A percentile compares a stretch with the other conserved stretches of the same genome.
These are phyloP conservation scores for Tinospora cordifolia DNA, from an alignment of 164 flowering plant species.

Conservation along the genomic window DNA sequence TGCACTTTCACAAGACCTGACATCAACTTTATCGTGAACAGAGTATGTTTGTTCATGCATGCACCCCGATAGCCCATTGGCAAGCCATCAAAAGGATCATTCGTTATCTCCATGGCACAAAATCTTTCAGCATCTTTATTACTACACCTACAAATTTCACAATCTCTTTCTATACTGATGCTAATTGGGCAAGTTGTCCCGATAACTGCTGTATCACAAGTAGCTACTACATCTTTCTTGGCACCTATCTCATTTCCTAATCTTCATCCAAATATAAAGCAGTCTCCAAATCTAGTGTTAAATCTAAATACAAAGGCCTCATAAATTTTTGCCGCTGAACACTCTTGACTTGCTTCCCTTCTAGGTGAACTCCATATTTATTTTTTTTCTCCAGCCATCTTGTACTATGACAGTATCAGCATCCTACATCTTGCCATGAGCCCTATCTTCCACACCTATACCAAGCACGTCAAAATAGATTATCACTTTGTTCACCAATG, in stretches of 20 bases:
- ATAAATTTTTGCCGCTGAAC: too few relatives aligned
- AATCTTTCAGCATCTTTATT: background rate
- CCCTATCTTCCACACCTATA: background rate
- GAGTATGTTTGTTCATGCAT: background rate
- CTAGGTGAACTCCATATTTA: too few relatives aligned
- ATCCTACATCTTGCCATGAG: background rate
- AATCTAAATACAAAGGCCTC: too few relatives aligned
- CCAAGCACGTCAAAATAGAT: background rate
- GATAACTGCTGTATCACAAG: too few relatives aligned
- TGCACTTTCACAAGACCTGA: background rate
- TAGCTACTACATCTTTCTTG: too few relatives aligned
- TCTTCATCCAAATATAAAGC: too few relatives aligned
- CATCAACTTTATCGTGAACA: background rate
- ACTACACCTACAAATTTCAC: background rate
- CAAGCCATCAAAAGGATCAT: background rate
- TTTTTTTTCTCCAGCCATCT: background rate
- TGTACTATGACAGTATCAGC: background rate
- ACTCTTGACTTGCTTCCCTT: too few relatives aligned
- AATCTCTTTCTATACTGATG: too few relatives aligned
- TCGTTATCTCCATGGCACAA: background rate
- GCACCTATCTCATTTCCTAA: too few relatives aligned
- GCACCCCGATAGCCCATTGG: background rate
- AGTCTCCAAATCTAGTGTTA: too few relatives aligned
- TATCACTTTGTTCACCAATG: conserved; percentile 1
- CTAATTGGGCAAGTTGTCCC: too few relatives aligned